Conservation (phyloP, 345 rosid genomes). For the Alliaria petiolata region DNA sequence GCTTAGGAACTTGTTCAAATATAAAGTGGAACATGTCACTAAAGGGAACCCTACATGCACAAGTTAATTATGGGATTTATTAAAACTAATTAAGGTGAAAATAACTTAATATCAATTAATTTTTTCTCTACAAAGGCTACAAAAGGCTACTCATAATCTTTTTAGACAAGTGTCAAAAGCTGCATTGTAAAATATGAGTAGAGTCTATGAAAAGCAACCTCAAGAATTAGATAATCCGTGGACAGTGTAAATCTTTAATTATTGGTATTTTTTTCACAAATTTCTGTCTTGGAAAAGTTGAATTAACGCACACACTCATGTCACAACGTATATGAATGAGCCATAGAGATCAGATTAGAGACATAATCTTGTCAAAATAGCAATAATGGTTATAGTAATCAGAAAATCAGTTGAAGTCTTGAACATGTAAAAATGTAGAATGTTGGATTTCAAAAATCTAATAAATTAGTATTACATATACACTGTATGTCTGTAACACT, state of each 20-base stretch:
- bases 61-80: not conserved
- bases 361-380: too few relatives aligned
- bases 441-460: too few relatives aligned
- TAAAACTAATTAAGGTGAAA: not conserved
- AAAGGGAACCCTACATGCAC: slow-evolving; percentile 13
- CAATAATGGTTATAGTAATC: too few relatives aligned
- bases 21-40: not conserved
- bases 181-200: not conserved
- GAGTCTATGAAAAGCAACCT: not conserved
- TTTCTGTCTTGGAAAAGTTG: not conserved
- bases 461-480: too few relatives aligned
- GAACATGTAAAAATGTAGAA: too few relatives aligned
- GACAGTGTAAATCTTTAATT: not conserved
- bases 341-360: too few relatives aligned
- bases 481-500: too few relatives aligned
- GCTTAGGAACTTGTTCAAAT: slow-evolving; percentile 22
- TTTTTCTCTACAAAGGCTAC: not conserved
- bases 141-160: not conserved
- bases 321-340: not conserved
- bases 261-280: too few relatives aligned
- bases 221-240: not conserved
- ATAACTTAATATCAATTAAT: not conserved
- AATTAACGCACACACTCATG: not conserved
- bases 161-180: not conserved
- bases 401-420: too few relatives aligned